Base-by-base conservation (phyloP, 805 yeast species). In the Hanseniaspora taiwanica region DNA sequence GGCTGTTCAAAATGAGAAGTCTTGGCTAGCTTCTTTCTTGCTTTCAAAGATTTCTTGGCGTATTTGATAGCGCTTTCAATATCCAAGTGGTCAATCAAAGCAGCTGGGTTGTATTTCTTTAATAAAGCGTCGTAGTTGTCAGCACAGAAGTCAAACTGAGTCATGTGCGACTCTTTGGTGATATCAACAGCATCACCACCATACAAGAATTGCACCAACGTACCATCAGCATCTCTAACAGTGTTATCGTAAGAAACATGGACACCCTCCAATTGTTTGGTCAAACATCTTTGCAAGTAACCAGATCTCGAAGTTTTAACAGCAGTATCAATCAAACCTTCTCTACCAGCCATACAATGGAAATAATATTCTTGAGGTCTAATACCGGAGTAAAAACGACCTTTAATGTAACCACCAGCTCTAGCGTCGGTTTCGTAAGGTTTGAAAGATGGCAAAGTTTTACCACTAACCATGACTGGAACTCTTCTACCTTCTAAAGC, bases 311-410 rank as follows among this genome's bases (percentile, higher is more conserved):
- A 84, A 8, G 99, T 91, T 66, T 91, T 91, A 48, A 91, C 99
- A 38, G 99, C 98, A 44, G 99, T 91, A 72, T 91, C 99, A 66
- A 91, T 91, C 56, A 91, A 75, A 68, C 99, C 99, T 71, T 91
- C 99, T 70, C 99, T 81, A 65, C 99, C 99, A 42, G 99, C 98
- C 98, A 91, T 91, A 71, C 97, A 91, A 67, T 91, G 99, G 91
- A 93, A 91, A 60, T 87, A 91, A 65, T 93, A 91, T 63, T 91
- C 99, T 65, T 91, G 99, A 4, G 98, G 98, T 60, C 84, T 77
- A 51, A 91, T 82, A 62, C 98, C 98, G 32, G 96, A 85, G 61
- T 85, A 93, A 77, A 91, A 91, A 52, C 99, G 81, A 46, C 93
- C 89, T 60, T 89, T 83, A 58, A 91, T 84, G 60, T 85, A 91